Base-by-base conservation (phyloP, 2,329 filamentous ascomycete species). In the Botrytis aclada region DNA sequence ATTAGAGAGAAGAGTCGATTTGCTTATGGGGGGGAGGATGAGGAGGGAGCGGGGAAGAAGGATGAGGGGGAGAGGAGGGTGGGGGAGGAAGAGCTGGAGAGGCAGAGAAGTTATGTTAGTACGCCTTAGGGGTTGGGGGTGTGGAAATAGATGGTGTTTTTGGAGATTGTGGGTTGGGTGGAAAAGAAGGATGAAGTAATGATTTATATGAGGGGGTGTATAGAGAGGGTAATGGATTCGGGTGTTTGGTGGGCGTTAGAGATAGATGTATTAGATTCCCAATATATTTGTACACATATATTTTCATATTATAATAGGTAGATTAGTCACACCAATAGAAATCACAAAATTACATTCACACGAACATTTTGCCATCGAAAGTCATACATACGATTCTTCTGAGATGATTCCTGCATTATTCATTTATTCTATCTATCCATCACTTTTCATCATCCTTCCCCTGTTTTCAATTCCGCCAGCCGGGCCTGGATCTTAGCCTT, bases 1-100 rank as follows among this genome's bases (percentile, higher is more conserved):
- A 97, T 97, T 76, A 86, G 94, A 8, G 84, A 84, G 72, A 84
- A 86, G 73, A 93, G 90, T 78, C 91, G 88, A 81, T 97, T 89
- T 80, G 94, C 94, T 0, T 97, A 93, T 75, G 83, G 82, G n/a
- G 87, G 86, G 1, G 87, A 88, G 7, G 87, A 89, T 69, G 84
- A 84, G 69, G 81, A 83, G 76, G 81, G 45, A 32, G 25, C 69
- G n/a, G 60, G 70, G 73, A 37, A 25, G n/a, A 29, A 39, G 16
- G 37, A 1, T 8, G 74, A 47, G 29, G 71, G n/a, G 32, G 62
- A 61, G 37, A 69, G 37, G 29, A 34, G 25, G 4, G 76, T 72
- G 14, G 73, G 32, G 14, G 75, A 78, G n/a, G 71, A 29, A 2
- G 77, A 77, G n/a, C 72, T 79, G 63, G 74, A 77, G 67, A 76